Percentiles rank a stretch among this genome's conserved stretches.
phyloP scores from a whole-genome alignment of 371 early-diverging fungal species.

The Mucor racemosus region DNA sequence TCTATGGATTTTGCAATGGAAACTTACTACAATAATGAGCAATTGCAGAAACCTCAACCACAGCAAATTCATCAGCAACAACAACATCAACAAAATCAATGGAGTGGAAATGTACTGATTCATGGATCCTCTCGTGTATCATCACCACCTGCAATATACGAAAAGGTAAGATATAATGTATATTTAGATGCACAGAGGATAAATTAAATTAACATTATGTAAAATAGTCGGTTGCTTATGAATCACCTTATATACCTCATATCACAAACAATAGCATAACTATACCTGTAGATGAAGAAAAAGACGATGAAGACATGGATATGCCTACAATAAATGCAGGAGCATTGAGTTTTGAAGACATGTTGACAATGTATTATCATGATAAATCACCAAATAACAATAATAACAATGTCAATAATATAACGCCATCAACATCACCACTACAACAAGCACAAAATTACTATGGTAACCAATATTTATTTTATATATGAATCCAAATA shows the following conservation, averaged over 20 bases:
- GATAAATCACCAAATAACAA: conserved; percentile 8
- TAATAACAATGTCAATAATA: background rate
- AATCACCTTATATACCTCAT: conserved; percentile 15
- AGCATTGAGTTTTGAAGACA: conserved; percentile 36
- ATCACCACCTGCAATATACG: conserved; percentile 3
- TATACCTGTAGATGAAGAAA: conserved; percentile 24
- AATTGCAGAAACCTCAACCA: background rate
- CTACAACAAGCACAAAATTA: background rate
- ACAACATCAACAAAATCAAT: conserved; percentile 11
- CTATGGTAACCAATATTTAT: conserved; percentile 1
- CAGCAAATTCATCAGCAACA: background rate
- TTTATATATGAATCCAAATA: background rate
- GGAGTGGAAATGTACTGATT: conserved; percentile 25
- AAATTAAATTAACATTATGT: background rate
- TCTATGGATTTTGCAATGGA: conserved; percentile 13
- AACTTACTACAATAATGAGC: background rate
- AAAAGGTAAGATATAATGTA: conserved; percentile 10
- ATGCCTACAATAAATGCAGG: conserved; percentile 27
- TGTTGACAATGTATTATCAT: conserved; percentile 30
- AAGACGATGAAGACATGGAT: conserved; percentile 13
- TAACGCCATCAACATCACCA: conserved; percentile 6
- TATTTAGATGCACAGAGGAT: background rate
- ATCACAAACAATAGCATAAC: conserved; percentile 33
- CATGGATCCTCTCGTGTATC: conserved; percentile 27
- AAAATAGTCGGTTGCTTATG: conserved; percentile 7